Evolutionary conservation across 495 filamentous ascomycete species (phyloP).

Genomic region (Daldinia bambusicola): DNA sequence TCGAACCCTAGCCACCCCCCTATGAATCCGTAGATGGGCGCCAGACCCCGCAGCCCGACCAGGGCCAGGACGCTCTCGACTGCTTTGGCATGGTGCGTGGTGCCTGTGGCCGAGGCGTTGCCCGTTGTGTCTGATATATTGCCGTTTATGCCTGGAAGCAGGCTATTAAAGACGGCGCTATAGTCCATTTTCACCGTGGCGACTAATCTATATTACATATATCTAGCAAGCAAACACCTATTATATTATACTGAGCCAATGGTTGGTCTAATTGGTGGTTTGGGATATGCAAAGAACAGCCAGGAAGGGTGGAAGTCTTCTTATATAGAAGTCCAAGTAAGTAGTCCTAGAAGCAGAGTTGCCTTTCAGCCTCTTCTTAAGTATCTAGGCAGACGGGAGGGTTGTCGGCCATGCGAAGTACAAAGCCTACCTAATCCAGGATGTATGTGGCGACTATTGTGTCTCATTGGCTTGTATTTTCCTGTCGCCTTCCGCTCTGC

Average conservation of each 20-base stretch:
- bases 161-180: slow-evolving; percentile 2
- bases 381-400: background rate
- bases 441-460: background rate
- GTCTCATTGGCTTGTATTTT: slow-evolving; percentile 2
- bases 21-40: slow-evolving; percentile 40
- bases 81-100: slow-evolving; percentile 28
- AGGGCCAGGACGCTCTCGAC: slow-evolving; percentile 46
- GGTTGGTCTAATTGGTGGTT: background rate
- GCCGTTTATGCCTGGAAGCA: slow-evolving; percentile 12
- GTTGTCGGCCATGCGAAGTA: too few relatives aligned
- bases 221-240: background rate
- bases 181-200: slow-evolving; percentile 22
- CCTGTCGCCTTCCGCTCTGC: too few relatives aligned
- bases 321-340: background rate
- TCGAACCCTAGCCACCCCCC: slow-evolving; percentile 53
- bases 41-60: slow-evolving; percentile 38
- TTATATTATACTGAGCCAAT: background rate
- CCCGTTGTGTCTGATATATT: slow-evolving; percentile 13
- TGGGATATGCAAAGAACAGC: background rate
- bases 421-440: background rate
- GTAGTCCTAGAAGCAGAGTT: too few relatives aligned
- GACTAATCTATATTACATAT: background rate
- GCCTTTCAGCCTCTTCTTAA: background rate
- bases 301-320: background rate
- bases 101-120: slow-evolving; percentile 4